Base-by-base conservation (phyloP, 2,329 filamentous ascomycete species). In the Hymenoscyphus fraxineus region DNA sequence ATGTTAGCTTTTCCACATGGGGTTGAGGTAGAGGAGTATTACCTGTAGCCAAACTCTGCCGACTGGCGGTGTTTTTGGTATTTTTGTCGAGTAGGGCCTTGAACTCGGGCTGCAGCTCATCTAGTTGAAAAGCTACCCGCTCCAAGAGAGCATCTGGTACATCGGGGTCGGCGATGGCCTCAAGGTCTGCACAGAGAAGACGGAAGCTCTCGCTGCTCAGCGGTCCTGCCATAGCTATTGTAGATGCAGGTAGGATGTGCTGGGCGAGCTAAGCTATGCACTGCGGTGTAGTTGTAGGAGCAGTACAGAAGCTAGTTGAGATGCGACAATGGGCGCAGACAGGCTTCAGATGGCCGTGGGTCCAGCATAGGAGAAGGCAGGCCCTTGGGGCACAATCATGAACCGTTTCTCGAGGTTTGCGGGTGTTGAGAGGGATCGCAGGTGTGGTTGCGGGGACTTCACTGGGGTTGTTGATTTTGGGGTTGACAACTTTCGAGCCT, bases 151-250 rank as follows among this genome's bases (percentile, higher is more conserved):
- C n/a, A 67, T 88, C 87, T 39, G 88, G 83, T 60, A 92, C 78
- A 35, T 89, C 86, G 64, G 87, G 85, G 73, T 95, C 88, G 68
- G 86, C 85, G 71, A 95, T 83, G 64, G 89, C 88, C 71, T 90
- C 81, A 67, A 99, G 86, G 79, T 97, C 93, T 76, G 90, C 87
- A 77, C 96, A 91, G 72, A 99, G 87, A 77, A 87, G 88, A 80
- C 93, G 88, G 73, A 98, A 86, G 78, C 88, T 86, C 74, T 89
- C 88, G 74, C 96, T 83, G 74, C 85, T 86, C 76, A 88, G 88
- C 75, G 86, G 81, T 74, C 90, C 88, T 76, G 89, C 87, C 92
- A 95, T 94, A 59, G 65, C 66, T 66, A 59, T 35, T 35, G 35
- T 35, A 63, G 44, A 55, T 67, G 44, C 19, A 51, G 44, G 44